Evolutionary conservation across 2,329 filamentous ascomycete genomes (phyloP).

Genomic region (Cercospora brassicicola): DNA sequence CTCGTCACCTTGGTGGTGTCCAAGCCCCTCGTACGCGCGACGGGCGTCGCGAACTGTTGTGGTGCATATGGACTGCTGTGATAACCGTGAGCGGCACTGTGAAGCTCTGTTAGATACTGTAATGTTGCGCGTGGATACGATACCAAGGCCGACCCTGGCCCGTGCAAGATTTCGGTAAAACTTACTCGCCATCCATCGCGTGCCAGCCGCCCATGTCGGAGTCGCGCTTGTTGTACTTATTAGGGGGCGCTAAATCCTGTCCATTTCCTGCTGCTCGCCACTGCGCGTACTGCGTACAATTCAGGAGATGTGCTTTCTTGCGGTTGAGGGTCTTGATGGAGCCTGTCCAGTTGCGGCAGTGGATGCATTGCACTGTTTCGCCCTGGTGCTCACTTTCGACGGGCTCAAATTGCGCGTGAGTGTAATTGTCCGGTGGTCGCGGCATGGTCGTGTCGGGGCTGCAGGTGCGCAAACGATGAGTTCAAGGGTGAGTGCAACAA

Average conservation of each 20-base stretch:
- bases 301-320: conserved; percentile 37
- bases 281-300: conserved; percentile 32
- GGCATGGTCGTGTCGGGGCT: conserved; percentile 21
- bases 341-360: conserved; percentile 38
- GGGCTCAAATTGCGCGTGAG: conserved; percentile 32
- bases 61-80: conserved; percentile 22
- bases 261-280: conserved; percentile 38
- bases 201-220: conserved; percentile 25
- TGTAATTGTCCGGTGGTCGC: conserved; percentile 32
- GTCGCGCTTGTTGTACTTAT: conserved; percentile 36
- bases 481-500: not conserved
- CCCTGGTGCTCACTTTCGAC: conserved; percentile 31
- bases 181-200: conserved; percentile 29
- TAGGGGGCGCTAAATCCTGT: conserved; percentile 36
- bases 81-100: conserved; percentile 15
- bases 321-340: conserved; percentile 37
- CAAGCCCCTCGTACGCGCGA: conserved; percentile 28
- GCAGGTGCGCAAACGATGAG: not conserved
- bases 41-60: conserved; percentile 23
- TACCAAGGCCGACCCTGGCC: conserved; percentile 5
- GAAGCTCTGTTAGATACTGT: conserved; percentile 7
- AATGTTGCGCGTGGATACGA: not conserved
- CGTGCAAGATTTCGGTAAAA: conserved; percentile 8
- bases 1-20: conserved; percentile 27
- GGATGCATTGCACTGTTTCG: conserved; percentile 36